Base-by-base conservation (phyloP, 2,329 filamentous ascomycete species). In the Botrytis sinoallii region DNA sequence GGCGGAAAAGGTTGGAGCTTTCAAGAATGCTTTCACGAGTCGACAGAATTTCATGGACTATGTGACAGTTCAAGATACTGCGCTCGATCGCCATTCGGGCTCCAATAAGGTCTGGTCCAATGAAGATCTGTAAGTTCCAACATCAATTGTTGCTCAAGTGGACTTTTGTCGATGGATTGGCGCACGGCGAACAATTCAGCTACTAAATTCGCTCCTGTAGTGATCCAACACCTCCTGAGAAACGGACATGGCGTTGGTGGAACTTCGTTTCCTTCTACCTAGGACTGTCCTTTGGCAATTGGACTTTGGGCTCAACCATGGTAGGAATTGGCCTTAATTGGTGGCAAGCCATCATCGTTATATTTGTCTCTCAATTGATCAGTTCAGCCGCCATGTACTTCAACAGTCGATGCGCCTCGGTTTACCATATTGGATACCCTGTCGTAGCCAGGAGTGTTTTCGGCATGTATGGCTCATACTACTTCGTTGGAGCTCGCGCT, bases 281-380 rank as follows among this genome's bases (percentile, higher is more conserved):
- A 64, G 82, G 80, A 0, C 75, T 84, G 46, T 82, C 80, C 25
- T 83, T 84, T 75, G 88, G 5, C 29, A 85, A 84, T 76, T 85
- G 83, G 83, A 84, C 82, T 1, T 73, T 83, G 65, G 83, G 83
- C 20, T 80, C 79, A 70, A 82, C 79, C 29, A 82, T 83, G 82
- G 77, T 84, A 67, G 84, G 83, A 29, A 82, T 84, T 65, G 84
- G 84, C 7, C 78, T 85, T 60, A 84, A 82, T 76, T 85, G 84
- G 83, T 85, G 83, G 83, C 82, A 84, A 76, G 75, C 81, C 40
- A 84, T 84, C 69, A 59, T 85, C 16, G 83, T 84, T 61, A 85
- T 85, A 74, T 85, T 85, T 75, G 79, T 83, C 55, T 83, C 82
- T 48, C 83, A 84, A 74, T 44, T 82, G 67, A 84, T 85, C 75